phyloP scores from a whole-genome alignment of 208 protist species.

The Leishmania major region DNA sequence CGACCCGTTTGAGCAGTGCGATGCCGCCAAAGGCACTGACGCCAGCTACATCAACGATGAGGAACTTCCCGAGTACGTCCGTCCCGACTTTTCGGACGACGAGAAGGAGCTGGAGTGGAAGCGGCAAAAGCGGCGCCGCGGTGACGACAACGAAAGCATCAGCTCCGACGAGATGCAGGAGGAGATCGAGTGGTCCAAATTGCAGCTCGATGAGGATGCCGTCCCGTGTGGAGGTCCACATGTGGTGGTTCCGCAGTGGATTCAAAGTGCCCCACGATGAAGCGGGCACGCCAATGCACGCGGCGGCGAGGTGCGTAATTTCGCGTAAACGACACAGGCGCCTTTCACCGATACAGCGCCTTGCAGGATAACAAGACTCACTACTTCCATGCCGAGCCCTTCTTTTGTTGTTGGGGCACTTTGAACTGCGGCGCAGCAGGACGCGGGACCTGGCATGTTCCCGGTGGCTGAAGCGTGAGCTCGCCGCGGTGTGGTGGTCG shows the following conservation, averaged over 20 bases:
- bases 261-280: constrained; percentile 3
- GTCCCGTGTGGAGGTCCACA: not conserved
- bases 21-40: constrained; percentile 68
- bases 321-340: not conserved
- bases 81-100: constrained; percentile 90
- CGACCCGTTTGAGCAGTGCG: constrained; percentile 57
- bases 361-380: not conserved
- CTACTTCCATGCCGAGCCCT: not conserved
- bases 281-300: no score
- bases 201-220: constrained; percentile 32
- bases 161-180: constrained; percentile 47
- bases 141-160: constrained; percentile 33
- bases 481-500: not conserved
- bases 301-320: not conserved
- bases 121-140: constrained; percentile 38
- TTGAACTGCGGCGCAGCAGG: not conserved
- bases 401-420: not conserved
- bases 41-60: constrained; percentile 91
- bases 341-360: not conserved
- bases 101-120: constrained; percentile 88
- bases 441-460: not conserved
- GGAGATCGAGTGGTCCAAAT: constrained; percentile 43
- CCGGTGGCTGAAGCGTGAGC: not conserved
- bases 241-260: constrained; percentile 27
- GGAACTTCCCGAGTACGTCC: constrained; percentile 77